Evolutionary conservation across 805 yeast genomes (phyloP).

Genomic region (Candida chauliodis): DNA sequence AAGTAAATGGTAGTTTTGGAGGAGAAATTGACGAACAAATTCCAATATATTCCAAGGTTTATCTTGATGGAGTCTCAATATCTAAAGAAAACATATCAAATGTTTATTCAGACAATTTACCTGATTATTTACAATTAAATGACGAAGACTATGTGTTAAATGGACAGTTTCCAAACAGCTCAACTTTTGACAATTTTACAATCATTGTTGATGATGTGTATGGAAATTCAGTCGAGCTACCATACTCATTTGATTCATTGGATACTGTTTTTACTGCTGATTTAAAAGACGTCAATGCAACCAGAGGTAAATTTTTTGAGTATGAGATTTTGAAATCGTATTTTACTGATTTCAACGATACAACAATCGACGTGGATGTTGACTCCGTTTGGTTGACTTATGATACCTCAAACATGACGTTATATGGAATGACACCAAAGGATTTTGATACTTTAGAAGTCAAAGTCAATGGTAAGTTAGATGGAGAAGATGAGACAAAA

Average conservation of each 20-base stretch:
- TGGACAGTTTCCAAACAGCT: conserved; percentile 55
- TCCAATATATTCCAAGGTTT: conserved; percentile 61
- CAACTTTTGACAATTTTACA: conserved; percentile 44
- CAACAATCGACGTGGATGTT: conserved; percentile 41
- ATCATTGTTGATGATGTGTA: conserved; percentile 57
- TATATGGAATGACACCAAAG: conserved; percentile 60
- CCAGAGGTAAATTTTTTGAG: conserved; percentile 57
- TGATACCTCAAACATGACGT: conserved; percentile 56
- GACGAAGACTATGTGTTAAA: conserved; percentile 38
- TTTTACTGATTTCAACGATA: conserved; percentile 52
- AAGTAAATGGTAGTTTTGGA: conserved; percentile 66
- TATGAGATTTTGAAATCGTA: conserved; percentile 52
- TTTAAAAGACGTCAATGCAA: conserved; percentile 63
- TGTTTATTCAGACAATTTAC: conserved; percentile 50
- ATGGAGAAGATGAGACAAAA: conserved; percentile 25
- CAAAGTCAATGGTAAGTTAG: conserved; percentile 26
- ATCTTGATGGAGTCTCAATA: conserved; percentile 58
- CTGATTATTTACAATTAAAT: conserved; percentile 54
- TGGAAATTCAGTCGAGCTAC: conserved; percentile 57
- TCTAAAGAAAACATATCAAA: conserved; percentile 50
- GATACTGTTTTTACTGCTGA: conserved; percentile 52
- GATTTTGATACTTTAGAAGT: conserved; percentile 23
- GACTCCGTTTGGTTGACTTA: conserved; percentile 61
- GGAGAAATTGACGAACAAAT: conserved; percentile 50
- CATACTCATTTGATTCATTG: conserved; percentile 54